Conservation (phyloP, 1,284 basidiomycete genomes). For the Agaricales sp. region DNA sequence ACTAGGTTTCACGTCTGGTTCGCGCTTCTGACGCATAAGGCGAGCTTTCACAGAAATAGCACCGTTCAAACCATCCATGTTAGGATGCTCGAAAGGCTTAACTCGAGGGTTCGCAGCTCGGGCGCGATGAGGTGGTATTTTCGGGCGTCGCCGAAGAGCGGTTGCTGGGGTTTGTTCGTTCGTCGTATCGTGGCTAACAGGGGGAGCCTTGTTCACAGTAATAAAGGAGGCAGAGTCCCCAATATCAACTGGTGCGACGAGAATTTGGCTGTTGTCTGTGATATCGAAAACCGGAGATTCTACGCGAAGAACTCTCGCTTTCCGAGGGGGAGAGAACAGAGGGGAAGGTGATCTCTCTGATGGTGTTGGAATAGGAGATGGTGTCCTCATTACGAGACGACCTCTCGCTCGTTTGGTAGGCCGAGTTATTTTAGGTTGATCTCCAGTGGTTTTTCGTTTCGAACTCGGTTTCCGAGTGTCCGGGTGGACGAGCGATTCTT, state of each 20-base stretch:
- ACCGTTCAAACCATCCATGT: constrained; percentile 22
- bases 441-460: no score
- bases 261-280: no score
- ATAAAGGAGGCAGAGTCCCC: not conserved
- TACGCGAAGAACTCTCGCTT: no score
- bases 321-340: not conserved
- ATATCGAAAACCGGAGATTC: no score
- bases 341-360: not conserved
- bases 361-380: not conserved
- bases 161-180: not conserved
- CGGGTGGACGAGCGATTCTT: no score
- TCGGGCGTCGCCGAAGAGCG: not conserved
- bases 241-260: not conserved
- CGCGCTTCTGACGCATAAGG: constrained; percentile 13
- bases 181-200: not conserved
- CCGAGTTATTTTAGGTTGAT: not conserved
- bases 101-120: constrained; percentile 42
- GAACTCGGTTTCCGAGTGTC: no score
- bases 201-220: constrained; percentile 1
- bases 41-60: constrained; percentile 39
- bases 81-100: constrained; percentile 29
- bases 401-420: not conserved
- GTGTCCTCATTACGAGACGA: not conserved
- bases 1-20: no score
- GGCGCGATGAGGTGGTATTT: constrained; percentile 31